Base-by-base conservation (phyloP, 2,329 filamentous ascomycete genomes). In the Juglanconis juglandina region DNA sequence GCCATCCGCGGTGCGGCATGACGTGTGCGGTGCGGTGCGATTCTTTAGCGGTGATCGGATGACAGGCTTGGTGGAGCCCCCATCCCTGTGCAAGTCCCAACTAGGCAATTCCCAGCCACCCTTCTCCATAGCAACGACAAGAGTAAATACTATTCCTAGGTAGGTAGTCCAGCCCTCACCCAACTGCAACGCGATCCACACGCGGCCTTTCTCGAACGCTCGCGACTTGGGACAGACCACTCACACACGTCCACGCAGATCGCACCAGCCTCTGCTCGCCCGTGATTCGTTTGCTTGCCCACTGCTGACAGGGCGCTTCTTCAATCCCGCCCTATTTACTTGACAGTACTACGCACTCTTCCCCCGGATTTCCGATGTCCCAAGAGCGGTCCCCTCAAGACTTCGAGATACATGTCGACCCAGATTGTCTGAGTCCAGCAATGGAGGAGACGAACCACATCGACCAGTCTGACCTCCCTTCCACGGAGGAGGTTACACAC, bases 341-440 rank as follows among this genome's bases (percentile, higher is more conserved):
- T 53, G 33, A 24, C 14, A 41, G 11, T 47, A 41, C 48, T 49
- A 32, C 35, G 17, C 47, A 10, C 13, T 14, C 24, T 24, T 10
- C 35, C 44, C 32, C 4, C 30, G 13, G 14, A 33, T 39, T 14
- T 11, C 46, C 33, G 51, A 58, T 56, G 51, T 37, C 47, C 48
- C 46, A 37, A 51, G 41, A 63, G 63, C 59, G 68, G 52, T 64
- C 65, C 24, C 74, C 79, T 62, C 66, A 73, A 65, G 75, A 81
- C 64, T 81, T 82, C 63, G 70, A 79, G 8, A 81, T 79, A 65
- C 77, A 79, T 72, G 72, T 79, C 67, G 79, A 83, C 67, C 68
- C 70, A 48, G 80, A 76, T 57, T 80, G 77, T 66, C 51, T 76
- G 58, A 76, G 70, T 67, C 72, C 72, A 47, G 71, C 72, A 59